Evolutionary conservation across 108 stramenopile genomes (phyloP), one percentile per base, ranked within the genome.

Genomic region (Schizochytrium sp.): DNA sequence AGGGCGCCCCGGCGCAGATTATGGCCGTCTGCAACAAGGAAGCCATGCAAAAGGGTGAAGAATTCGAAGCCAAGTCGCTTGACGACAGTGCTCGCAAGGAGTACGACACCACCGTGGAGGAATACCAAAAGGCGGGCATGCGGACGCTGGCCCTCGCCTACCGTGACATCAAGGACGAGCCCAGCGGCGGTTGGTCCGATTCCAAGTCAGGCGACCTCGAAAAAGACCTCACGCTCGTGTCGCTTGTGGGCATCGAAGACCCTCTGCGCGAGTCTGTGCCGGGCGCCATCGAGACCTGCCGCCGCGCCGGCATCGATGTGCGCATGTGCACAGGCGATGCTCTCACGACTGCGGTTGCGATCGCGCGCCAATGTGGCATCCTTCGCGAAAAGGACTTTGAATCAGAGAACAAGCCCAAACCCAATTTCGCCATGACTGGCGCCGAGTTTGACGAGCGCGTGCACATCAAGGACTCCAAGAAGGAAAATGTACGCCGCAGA

Each of bases 321-420:
- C 96, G 99, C 34, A 95, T 99, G 93, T 97, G 97, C 58, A 99
- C 99, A 3, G 99, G 99, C 25, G 98, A 99, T 92, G 96, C 95
- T 90, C 96, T 96, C 16, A 94, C 93, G 57, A 99, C 99, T 10
- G 99, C 99, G 44, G 96, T 95, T 23, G 96, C 97, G 63, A 98
- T 99, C 89, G 97, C 98, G 5, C 92, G 93, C 16, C 89, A 93
- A 88, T 93, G 93, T 5, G 93, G 93, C 60, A 94, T 94, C 91
- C 88, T 93, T n/a, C 89, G 90, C 51, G 87, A 90, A 5, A 87
- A 57, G 44, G 88, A 60, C 41, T 83, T 83, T 83, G 76, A 47
- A 6, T 47, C 76, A 8, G 76, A 83, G 2, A 28, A 28, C 23
- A 95, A 96, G 88, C 88, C 96, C 53, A 95, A 96, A 87, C 92